Conservation (phyloP, 73 alveolate species). For the Durusdinium trenchii region DNA sequence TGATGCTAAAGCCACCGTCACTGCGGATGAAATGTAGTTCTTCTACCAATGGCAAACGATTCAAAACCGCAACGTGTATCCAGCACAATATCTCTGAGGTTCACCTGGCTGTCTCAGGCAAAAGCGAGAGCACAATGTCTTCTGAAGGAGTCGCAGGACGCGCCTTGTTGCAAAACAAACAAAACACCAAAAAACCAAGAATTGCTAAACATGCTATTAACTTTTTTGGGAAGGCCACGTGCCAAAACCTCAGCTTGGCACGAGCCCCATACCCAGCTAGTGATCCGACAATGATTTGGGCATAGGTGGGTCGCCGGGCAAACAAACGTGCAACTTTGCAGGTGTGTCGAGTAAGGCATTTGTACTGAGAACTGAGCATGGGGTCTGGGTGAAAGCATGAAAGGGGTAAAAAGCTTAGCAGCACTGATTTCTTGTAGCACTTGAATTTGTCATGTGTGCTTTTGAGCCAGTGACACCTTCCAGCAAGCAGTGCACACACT, state of each 20-base stretch:
- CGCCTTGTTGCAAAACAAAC: conserved; percentile 23
- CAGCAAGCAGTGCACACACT: background rate
- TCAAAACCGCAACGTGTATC: too few relatives aligned
- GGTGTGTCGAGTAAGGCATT: background rate
- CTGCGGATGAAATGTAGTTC: too few relatives aligned
- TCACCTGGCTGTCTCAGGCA: conserved; percentile 37
- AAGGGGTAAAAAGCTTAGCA: too few relatives aligned
- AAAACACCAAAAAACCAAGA: background rate
- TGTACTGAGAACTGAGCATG: background rate
- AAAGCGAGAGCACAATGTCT: conserved; percentile 64
- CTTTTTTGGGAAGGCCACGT: background rate
- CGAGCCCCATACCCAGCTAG: conserved; percentile 76
- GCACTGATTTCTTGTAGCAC: too few relatives aligned
- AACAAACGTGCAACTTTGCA: background rate
- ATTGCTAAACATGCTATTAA: too few relatives aligned
- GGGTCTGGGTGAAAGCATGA: too few relatives aligned
- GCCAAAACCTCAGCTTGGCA: background rate
- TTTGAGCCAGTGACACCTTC: conserved; percentile 39
- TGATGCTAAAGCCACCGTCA: too few relatives aligned
- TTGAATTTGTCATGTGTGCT: background rate
- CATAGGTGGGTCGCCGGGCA: conserved; percentile 36
- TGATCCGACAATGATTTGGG: conserved; percentile 34
- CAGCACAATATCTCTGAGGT: too few relatives aligned
- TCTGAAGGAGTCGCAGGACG: conserved; percentile 51
- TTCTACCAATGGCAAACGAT: too few relatives aligned